phyloP scores from a whole-genome alignment of 176 grass and related monocot species.

The Pontederia paniculata region DNA sequence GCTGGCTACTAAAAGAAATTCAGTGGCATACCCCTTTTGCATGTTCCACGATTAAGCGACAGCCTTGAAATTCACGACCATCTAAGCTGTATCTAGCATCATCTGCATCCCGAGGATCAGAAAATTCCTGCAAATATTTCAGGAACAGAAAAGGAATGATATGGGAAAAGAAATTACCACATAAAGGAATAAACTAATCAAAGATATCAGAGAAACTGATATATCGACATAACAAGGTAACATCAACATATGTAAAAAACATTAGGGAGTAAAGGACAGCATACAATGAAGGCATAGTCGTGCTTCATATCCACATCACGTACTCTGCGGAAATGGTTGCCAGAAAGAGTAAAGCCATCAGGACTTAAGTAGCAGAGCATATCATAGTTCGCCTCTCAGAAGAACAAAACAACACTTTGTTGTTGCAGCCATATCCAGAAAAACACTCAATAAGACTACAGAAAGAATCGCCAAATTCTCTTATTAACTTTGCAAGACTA shows the following conservation, averaged over 20 bases:
- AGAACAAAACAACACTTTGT: constrained; percentile 21
- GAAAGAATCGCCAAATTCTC: constrained; percentile 93
- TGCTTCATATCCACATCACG: constrained; percentile 99
- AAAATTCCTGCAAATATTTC: constrained; percentile 55
- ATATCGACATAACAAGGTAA: too few relatives aligned
- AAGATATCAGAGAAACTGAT: too few relatives aligned
- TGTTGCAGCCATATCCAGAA: constrained; percentile 30
- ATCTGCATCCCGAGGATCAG: constrained; percentile 84
- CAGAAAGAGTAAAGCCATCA: constrained; percentile 78
- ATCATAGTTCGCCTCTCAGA: constrained; percentile 29
- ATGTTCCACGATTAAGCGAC: constrained; percentile 80
- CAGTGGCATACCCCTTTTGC: constrained; percentile 67
- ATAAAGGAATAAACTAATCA: neutral
- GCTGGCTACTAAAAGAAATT: neutral
- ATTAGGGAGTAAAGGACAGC: constrained; percentile 15
- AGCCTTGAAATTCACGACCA: constrained; percentile 92
- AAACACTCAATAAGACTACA: constrained; percentile 64
- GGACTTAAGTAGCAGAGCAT: constrained; percentile 35
- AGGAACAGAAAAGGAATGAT: neutral
- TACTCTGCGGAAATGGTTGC: constrained; percentile 92
- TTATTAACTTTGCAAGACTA: constrained; percentile 68
- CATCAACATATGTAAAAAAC: neutral
- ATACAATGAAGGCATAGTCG: constrained; percentile 97
- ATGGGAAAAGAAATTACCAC: neutral
- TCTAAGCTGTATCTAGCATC: constrained; percentile 79